Evolutionary conservation across 2,329 filamentous ascomycete species (phyloP), one percentile per base, ranked within the genome.

Genomic region (Stromatinia cepivora): DNA sequence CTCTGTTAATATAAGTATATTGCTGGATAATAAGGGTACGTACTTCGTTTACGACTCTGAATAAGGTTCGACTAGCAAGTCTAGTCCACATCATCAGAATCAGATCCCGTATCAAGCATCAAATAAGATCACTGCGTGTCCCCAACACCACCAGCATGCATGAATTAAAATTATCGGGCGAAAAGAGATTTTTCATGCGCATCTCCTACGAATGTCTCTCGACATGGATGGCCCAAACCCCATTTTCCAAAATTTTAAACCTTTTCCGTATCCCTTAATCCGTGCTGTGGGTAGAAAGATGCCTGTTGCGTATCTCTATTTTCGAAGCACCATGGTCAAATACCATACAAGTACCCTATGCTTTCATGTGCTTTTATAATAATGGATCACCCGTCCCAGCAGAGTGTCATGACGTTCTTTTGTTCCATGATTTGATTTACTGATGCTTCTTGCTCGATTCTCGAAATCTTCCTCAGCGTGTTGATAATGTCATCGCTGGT

Each of bases 121-220:
- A 58, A 42, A 48, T 22, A 34, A 62, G 58, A 48, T 31, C 42
- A 48, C 42, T 28, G 48, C 31, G 58, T 45, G 58, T 62, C 28
- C 56, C 56, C 54, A 15, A 56, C 13, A 42, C 50, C 15, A 8
- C 20, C 7, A 13, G 20, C 22, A 39, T 36, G 10, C 36, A 36
- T n/a, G 31, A 34, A 57, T 34, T 13, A 57, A 36, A 13, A 39
- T 22, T 42, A 57, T 57, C 54, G 39, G 39, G 39, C 39, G 13
- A 42, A 15, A 42, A 42, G 39, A 15, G 39, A 42, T 42, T 42
- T 42, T 42, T 42, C 11, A 42, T 42, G 39, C 39, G 39, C 17
- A 42, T 4, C 39, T 42, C 39, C 13, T 42, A 42, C 39, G 1
- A 42, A 42, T 42, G 39, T 42, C 17, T 42, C 39, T 42, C 39